Base-by-base conservation (phyloP, 2,329 filamentous ascomycete species). In the Pseudogymnoascus pannorum region DNA sequence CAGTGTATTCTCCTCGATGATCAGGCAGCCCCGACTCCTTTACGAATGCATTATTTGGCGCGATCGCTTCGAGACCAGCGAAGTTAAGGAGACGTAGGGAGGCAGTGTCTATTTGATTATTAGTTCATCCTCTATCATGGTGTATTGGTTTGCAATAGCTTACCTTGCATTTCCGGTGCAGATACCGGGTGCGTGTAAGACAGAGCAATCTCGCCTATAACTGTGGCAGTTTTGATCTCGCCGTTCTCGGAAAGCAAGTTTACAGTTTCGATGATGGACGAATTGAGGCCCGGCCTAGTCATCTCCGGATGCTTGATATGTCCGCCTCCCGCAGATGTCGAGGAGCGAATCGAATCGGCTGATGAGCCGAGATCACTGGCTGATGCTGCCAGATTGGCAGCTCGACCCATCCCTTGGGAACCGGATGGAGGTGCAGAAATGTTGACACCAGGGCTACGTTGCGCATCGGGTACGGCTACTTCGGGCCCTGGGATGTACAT, bases 181-280 rank as follows among this genome's bases (percentile, higher is more conserved):
- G 31, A 58, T 29, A 24, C 20, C 20, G 57, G 57, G 12, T 58
- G 57, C 31, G 38, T 22, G 73, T 92, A 92, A 20, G 87, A 85
- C 66, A 99, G 84, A 3, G 93, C 94, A 67, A 99, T 86, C 75
- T 99, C 93, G 62, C 94, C 94, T 48, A 87, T 85, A 20, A 97
- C 84, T 62, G 87, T 88, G 12, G 87, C 86, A 57, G 85, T 87
- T 65, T 84, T 89, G 9, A 92, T 76, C 11, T 78, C 79, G 7
- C 90, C 89, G 33, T 87, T 83, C 61, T 92, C 87, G 71, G 97
- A 95, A 60, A 85, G 85, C 12, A 89, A 90, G 64, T 86, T 94
- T n/a, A 97, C 85, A 0, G 89, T 94, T 74, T 99, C 94, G 58
- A 97, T 88, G 61, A 97, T 83, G 12, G 93, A 97, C 3, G 89